phyloP scores from a whole-genome alignment of 2,329 filamentous ascomycete genomes.

The Talaromyces sp. region DNA sequence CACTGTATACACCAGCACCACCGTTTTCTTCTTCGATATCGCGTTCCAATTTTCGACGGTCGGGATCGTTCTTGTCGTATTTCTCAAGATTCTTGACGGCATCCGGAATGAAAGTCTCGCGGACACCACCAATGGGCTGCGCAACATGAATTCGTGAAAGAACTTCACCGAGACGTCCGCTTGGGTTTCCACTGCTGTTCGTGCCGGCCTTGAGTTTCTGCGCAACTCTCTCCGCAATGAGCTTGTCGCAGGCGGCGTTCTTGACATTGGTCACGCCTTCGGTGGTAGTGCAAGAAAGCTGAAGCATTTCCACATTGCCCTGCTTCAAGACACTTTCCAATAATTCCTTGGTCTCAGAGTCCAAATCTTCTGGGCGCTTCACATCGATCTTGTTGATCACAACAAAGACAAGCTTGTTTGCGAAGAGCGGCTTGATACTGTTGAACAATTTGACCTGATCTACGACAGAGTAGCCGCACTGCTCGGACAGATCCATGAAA shows the following conservation, averaged over 20 bases:
- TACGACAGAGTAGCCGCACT: conserved; percentile 88
- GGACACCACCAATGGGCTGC: conserved; percentile 75
- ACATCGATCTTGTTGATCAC: conserved; percentile 99
- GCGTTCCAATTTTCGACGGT: conserved; percentile 69
- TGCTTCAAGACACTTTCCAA: conserved; percentile 76
- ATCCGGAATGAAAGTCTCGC: conserved; percentile 84
- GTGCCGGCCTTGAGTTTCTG: conserved; percentile 91
- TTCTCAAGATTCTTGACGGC: conserved; percentile 74
- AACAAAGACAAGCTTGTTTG: conserved; percentile 94
- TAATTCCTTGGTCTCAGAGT: conserved; percentile 69
- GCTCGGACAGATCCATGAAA: conserved; percentile 96
- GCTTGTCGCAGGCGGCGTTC: conserved; percentile 86
- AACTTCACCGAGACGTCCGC: conserved; percentile 80
- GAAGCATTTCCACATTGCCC: conserved; percentile 85
- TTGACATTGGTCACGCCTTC: conserved; percentile 93
- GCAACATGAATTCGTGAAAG: conserved; percentile 94
- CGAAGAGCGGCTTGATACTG: conserved; percentile 93
- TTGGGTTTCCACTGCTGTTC: conserved; percentile 69
- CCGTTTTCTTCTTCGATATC: conserved; percentile 90
- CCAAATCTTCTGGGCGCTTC: conserved; percentile 77
- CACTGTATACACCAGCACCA: conserved; percentile 91
- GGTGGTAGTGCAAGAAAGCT: conserved; percentile 89
- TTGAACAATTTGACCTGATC: conserved; percentile 94
- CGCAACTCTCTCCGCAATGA: conserved; percentile 87
- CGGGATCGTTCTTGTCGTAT: conserved; percentile 85